A percentile compares a stretch with the other conserved stretches of the same genome.
Evolutionary conservation across 176 grass and related monocot genomes (phyloP).

Genomic region (Hordeum vulgare): DNA sequence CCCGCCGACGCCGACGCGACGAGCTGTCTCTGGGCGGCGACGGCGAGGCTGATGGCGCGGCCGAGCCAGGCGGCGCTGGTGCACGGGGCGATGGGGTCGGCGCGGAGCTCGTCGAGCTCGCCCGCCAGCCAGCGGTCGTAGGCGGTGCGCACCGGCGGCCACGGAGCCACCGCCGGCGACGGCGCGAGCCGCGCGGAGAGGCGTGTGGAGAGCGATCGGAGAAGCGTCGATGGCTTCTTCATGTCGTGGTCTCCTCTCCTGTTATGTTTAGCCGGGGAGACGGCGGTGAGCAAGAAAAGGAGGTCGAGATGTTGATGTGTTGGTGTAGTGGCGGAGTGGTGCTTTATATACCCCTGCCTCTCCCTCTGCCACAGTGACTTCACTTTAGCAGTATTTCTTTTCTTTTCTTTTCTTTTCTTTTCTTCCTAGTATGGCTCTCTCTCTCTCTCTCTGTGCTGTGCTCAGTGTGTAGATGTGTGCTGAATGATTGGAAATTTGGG

Average conservation of each 20-base stretch:
- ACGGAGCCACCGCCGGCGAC: constrained; percentile 44
- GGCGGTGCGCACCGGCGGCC: constrained; percentile 62
- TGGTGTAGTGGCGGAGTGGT: background rate
- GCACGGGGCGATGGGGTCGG: constrained; percentile 22
- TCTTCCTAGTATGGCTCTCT: background rate
- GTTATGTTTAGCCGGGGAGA: background rate
- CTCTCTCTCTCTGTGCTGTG: background rate
- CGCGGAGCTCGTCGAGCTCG: constrained; percentile 69
- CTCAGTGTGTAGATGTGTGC: background rate
- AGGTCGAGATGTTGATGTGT: constrained; percentile 19
- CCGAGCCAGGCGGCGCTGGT: constrained; percentile 52
- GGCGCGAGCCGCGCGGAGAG: constrained; percentile 23
- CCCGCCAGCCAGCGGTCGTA: constrained; percentile 81
- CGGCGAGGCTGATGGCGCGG: constrained; percentile 43
- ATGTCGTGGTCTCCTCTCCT: background rate
- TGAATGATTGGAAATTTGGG: constrained; percentile 35
- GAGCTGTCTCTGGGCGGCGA: constrained; percentile 36
- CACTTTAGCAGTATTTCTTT: background rate
- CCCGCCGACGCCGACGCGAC: background rate
- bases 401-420: background rate
- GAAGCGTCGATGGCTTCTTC: constrained; percentile 67
- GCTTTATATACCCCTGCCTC: constrained; percentile 12
- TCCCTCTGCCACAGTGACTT: background rate
- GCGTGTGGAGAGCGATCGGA: constrained; percentile 56
- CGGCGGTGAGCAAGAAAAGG: background rate